Conservation (phyloP, 768 basidiomycete genomes). For the Lepiota brunneoincarnata region DNA sequence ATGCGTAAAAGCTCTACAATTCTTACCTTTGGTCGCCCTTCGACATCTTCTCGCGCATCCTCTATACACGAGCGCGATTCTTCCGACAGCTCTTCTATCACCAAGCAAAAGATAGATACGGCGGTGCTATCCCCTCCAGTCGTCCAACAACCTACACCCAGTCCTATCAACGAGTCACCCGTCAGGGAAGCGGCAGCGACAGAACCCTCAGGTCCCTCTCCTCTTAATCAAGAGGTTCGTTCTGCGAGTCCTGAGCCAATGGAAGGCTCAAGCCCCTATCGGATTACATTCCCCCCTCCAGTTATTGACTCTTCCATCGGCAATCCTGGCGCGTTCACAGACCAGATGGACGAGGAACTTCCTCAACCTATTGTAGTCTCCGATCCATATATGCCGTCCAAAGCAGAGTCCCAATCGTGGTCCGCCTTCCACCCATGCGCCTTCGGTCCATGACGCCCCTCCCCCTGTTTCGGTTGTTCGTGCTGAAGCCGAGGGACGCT, state of each 20-base stretch:
- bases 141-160: conserved; percentile 32
- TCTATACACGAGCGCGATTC: conserved; percentile 23
- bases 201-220: conserved; percentile 37
- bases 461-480: not conserved
- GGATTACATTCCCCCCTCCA: conserved; percentile 38
- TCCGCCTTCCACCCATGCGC: conserved; percentile 10
- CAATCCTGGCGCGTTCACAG: conserved; percentile 51
- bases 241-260: conserved; percentile 13
- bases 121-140: conserved; percentile 21
- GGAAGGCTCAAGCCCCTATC: conserved; percentile 22
- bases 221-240: conserved; percentile 32
- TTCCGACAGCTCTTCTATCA: conserved; percentile 16
- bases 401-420: conserved; percentile 16
- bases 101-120: conserved; percentile 25
- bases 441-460: conserved; percentile 10
- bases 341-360: conserved; percentile 43
- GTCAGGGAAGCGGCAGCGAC: conserved; percentile 50
- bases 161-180: conserved; percentile 72
- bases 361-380: conserved; percentile 26
- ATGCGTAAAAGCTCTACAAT: conserved; percentile 62
- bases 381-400: conserved; percentile 26
- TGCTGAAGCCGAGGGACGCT: not conserved
- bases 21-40: conserved; percentile 39
- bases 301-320: conserved; percentile 36
- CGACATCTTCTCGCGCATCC: conserved; percentile 27